Conservation (phyloP, 2,329 filamentous ascomycete genomes). For the Xylogone sp. region DNA sequence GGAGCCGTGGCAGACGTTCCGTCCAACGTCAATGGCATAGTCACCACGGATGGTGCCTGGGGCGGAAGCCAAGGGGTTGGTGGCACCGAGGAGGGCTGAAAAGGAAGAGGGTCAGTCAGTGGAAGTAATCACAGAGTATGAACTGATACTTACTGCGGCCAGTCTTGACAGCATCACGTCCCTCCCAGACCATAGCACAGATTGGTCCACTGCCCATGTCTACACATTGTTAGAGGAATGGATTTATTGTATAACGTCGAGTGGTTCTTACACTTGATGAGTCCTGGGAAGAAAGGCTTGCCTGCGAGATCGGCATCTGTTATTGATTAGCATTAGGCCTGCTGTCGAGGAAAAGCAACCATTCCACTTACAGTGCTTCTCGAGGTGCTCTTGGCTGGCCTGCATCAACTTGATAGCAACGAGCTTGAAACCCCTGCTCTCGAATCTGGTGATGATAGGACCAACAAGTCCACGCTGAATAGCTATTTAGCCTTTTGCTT, state of each 20-base stretch:
- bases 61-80: constrained; percentile 92
- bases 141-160: constrained; percentile 67
- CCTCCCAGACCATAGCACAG: constrained; percentile 99
- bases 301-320: constrained; percentile 78
- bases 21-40: constrained; percentile 82
- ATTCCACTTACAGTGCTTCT: constrained; percentile 77
- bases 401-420: constrained; percentile 93
- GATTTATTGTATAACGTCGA: constrained; percentile 6
- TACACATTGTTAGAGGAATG: constrained; percentile 34
- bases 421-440: constrained; percentile 98
- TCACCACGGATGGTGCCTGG: constrained; percentile 98
- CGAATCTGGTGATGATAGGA: constrained; percentile 96
- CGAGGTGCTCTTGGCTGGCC: constrained; percentile 90
- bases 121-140: not conserved
- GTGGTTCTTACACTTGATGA: constrained; percentile 75
- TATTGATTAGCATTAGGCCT: constrained; percentile 23
- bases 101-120: constrained; percentile 15
- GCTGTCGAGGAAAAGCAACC: not conserved
- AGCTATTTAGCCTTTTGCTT: too few relatives aligned
- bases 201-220: constrained; percentile 98
- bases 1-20: constrained; percentile 99
- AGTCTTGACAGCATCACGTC: constrained; percentile 97
- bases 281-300: constrained; percentile 96
- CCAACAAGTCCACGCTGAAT: constrained; percentile 90
- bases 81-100: constrained; percentile 87